These are phyloP conservation scores for Gymnopilus junonius DNA, from an alignment of 768 basidiomycete species.

Conservation along the genomic window DNA sequence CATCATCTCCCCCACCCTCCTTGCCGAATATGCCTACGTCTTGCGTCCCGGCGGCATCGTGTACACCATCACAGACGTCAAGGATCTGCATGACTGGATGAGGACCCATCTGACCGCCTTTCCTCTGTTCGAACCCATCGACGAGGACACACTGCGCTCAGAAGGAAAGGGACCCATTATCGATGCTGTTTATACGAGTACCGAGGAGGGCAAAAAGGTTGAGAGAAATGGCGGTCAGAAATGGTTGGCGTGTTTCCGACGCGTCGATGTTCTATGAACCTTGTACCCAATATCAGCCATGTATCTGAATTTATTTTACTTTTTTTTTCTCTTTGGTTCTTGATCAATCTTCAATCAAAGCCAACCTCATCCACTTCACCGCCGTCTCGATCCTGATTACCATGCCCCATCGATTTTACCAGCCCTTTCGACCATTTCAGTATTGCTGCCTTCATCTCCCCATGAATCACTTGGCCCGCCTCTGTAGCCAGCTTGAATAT, in stretches of 20 bases:
- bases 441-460: constrained; percentile 82
- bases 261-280: constrained; percentile 46
- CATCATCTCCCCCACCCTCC: constrained; percentile 96
- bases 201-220: constrained; percentile 98
- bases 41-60: constrained; percentile 92
- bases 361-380: constrained; percentile 39
- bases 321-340: no score
- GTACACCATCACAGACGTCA: constrained; percentile 97
- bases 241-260: constrained; percentile 89
- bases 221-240: constrained; percentile 90
- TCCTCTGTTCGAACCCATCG: constrained; percentile 83
- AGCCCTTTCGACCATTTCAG: constrained; percentile 63
- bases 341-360: constrained; percentile 22
- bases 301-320: neutral
- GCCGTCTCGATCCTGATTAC: constrained; percentile 26
- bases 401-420: constrained; percentile 63
- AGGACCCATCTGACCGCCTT: constrained; percentile 83
- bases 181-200: constrained; percentile 82
- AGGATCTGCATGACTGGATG: constrained; percentile 97
- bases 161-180: constrained; percentile 78
- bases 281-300: neutral
- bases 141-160: constrained; percentile 73
- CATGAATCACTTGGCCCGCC: constrained; percentile 76
- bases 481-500: constrained; percentile 80
- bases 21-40: constrained; percentile 96